Percentiles rank a stretch among this genome's conserved stretches.
These are phyloP conservation scores for Lachnellula arida DNA, from an alignment of 2,329 filamentous ascomycete genomes.

Conservation along the genomic window DNA sequence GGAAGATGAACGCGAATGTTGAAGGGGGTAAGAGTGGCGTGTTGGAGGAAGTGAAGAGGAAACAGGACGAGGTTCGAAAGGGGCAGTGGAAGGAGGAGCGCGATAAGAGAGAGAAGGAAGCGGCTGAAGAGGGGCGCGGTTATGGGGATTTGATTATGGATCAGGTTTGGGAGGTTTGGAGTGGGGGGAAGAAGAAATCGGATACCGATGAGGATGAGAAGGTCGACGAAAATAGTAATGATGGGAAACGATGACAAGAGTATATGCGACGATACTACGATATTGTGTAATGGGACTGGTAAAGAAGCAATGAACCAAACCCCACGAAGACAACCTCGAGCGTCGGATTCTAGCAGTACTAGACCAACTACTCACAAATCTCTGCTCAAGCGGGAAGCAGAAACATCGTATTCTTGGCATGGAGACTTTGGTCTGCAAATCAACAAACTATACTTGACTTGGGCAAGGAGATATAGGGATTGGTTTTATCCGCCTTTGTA, in stretches of 20 bases:
- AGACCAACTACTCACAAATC: no score
- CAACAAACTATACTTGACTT: no score
- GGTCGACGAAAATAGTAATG: constrained; percentile 4
- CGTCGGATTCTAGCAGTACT: no score
- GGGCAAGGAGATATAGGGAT: no score
- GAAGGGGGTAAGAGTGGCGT: neutral
- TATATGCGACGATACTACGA: neutral
- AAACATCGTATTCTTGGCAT: no score
- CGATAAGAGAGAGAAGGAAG: constrained; percentile 24
- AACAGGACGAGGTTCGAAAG: constrained; percentile 36
- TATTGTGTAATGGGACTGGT: neutral
- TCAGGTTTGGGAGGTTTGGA: constrained; percentile 42
- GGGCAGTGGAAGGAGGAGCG: constrained; percentile 29
- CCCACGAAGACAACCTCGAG: no score
- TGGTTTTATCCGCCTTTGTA: no score
- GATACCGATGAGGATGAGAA: constrained; percentile 18
- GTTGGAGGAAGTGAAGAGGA: constrained; percentile 7
- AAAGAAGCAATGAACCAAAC: no score
- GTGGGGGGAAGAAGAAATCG: constrained; percentile 37
- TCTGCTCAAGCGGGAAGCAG: no score
- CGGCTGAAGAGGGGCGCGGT: constrained; percentile 29
- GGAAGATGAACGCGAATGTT: neutral
- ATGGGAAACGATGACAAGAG: neutral
- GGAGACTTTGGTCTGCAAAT: no score
- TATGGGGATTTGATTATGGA: constrained; percentile 38